Evolutionary conservation across 108 stramenopile genomes (phyloP).

Genomic region (Chaetoceros muelleri): DNA sequence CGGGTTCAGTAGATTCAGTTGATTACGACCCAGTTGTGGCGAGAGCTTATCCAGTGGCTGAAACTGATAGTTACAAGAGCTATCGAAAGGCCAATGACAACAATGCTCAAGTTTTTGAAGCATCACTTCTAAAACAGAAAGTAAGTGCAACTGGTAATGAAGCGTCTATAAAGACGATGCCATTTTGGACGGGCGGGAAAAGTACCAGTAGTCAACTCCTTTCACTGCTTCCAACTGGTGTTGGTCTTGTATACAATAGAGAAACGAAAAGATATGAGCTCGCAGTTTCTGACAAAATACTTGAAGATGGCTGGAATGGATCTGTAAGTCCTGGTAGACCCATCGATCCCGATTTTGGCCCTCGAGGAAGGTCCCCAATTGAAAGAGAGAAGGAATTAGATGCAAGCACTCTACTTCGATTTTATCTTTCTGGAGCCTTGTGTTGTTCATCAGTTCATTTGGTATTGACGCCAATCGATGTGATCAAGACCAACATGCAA

Average conservation of each 20-base stretch:
- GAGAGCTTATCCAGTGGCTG: constrained; percentile 20
- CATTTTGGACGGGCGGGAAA: constrained; percentile 15
- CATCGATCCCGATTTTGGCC: constrained; percentile 70
- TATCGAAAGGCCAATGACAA: constrained; percentile 24
- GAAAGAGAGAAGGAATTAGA: constrained; percentile 63
- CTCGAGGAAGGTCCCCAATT: constrained; percentile 77
- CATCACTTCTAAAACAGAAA: neutral
- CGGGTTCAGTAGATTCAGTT: constrained; percentile 1
- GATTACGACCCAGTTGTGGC: constrained; percentile 32
- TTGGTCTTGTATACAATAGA: constrained; percentile 54
- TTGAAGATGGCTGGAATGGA: constrained; percentile 22
- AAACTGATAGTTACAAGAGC: constrained; percentile 26
- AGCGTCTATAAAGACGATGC: constrained; percentile 1
- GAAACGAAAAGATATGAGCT: constrained; percentile 43
- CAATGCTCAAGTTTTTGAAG: neutral
- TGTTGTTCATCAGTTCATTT: constrained; percentile 68
- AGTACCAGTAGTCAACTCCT: constrained; percentile 46
- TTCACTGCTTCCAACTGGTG: constrained; percentile 58
- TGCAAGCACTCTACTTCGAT: constrained; percentile 42
- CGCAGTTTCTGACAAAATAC: constrained; percentile 16
- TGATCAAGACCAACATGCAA: constrained; percentile 58
- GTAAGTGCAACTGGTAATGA: neutral
- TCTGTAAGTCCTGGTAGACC: constrained; percentile 23
- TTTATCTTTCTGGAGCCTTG: constrained; percentile 61
- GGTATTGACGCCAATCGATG: constrained; percentile 59